These are phyloP conservation scores for Aspergillus bertholletiae DNA, from an alignment of 495 filamentous ascomycete species.

Conservation along the genomic window DNA sequence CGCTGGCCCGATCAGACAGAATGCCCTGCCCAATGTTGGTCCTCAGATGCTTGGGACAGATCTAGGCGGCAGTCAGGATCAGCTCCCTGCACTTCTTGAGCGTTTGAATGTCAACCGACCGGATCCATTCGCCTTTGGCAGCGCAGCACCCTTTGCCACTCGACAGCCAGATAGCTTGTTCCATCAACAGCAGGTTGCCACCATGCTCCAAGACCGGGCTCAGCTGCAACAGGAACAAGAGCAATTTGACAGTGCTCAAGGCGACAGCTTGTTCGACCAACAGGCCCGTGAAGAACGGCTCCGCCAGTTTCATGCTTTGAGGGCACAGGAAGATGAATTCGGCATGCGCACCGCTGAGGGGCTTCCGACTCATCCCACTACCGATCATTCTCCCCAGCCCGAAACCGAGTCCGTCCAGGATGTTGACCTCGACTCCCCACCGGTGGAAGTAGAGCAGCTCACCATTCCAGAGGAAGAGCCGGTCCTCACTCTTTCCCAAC, in stretches of 20 bases:
- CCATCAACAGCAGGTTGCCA: conserved; percentile 56
- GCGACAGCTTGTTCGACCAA: conserved; percentile 47
- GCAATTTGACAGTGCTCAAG: conserved; percentile 50
- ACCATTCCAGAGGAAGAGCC: conserved; percentile 20
- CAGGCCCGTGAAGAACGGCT: conserved; percentile 56
- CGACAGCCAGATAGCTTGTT: conserved; percentile 52
- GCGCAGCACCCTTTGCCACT: conserved; percentile 42
- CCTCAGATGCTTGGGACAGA: conserved; percentile 51
- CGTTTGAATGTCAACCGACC: conserved; percentile 54
- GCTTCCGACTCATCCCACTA: conserved; percentile 38
- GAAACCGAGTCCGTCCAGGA: conserved; percentile 15
- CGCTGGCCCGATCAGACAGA: conserved; percentile 36
- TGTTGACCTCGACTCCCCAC: conserved; percentile 18
- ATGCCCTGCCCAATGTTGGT: conserved; percentile 38
- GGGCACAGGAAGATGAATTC: conserved; percentile 50
- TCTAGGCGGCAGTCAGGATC: conserved; percentile 52
- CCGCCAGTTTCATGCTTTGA: conserved; percentile 60
- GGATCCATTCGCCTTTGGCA: conserved; percentile 51
- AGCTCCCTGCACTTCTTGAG: conserved; percentile 57
- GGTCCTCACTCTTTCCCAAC: conserved; percentile 73
- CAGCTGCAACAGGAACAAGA: conserved; percentile 62
- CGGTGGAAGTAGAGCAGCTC: not conserved
- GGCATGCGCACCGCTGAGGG: conserved; percentile 40
- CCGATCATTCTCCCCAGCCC: conserved; percentile 10
- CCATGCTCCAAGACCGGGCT: conserved; percentile 58